Evolutionary conservation across 805 yeast genomes (phyloP).

Genomic region (Candida krabiensis): DNA sequence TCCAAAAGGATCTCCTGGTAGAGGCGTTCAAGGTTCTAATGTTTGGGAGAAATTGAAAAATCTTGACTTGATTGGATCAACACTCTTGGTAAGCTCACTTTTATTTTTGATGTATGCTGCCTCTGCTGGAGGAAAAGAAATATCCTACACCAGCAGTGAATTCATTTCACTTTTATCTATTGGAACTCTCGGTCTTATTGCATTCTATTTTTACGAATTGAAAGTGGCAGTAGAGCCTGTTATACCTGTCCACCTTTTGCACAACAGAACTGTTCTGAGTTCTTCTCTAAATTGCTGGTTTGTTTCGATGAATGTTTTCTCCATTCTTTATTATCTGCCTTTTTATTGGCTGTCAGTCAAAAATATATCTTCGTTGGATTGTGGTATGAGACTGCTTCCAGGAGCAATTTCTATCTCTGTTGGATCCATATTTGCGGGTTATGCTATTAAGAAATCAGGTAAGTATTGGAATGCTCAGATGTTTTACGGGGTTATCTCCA

Average conservation of each 20-base stretch:
- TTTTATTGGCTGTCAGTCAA: slow-evolving; percentile 45
- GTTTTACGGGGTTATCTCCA: slow-evolving; percentile 39
- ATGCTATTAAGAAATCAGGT: slow-evolving; percentile 67
- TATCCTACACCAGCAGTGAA: slow-evolving; percentile 44
- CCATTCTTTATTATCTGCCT: slow-evolving; percentile 70
- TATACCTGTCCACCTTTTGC: slow-evolving; percentile 59
- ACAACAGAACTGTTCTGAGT: slow-evolving; percentile 58
- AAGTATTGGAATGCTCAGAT: slow-evolving; percentile 53
- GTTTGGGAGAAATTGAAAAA: slow-evolving; percentile 49
- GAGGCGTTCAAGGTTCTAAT: slow-evolving; percentile 47
- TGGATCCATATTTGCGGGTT: slow-evolving; percentile 69
- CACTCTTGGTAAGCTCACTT: slow-evolving; percentile 56
- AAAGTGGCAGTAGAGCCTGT: slow-evolving; percentile 61
- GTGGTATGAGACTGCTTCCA: slow-evolving; percentile 46
- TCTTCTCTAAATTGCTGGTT: slow-evolving; percentile 72
- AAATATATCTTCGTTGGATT: slow-evolving; percentile 25
- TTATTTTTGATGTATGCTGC: slow-evolving; percentile 62
- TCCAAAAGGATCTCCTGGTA: slow-evolving; percentile 49
- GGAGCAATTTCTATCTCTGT: slow-evolving; percentile 67
- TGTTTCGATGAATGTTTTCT: slow-evolving; percentile 64
- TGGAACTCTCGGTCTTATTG: slow-evolving; percentile 35
- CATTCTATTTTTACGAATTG: slow-evolving; percentile 53
- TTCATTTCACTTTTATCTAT: slow-evolving; percentile 36
- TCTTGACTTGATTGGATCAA: slow-evolving; percentile 68
- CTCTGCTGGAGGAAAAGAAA: slow-evolving; percentile 61